These are phyloP conservation scores for Thymus mandschuricus DNA, from an alignment of 257 asterid genomes.

Conservation along the genomic window DNA sequence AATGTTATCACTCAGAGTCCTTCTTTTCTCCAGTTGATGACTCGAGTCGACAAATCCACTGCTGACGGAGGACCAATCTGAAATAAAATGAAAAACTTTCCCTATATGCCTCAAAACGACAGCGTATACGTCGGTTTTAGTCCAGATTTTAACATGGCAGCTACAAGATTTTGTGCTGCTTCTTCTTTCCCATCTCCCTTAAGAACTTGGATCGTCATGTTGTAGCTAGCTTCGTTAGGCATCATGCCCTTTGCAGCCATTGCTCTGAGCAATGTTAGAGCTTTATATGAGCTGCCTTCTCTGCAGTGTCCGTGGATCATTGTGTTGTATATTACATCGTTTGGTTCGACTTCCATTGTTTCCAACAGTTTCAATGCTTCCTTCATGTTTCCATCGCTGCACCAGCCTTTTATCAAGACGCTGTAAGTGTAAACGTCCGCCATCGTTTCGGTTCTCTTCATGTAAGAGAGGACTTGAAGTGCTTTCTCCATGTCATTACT, in stretches of 20 bases:
- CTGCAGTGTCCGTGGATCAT: conserved; percentile 71
- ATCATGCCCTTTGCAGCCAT: conserved; percentile 62
- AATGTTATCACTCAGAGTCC: background rate
- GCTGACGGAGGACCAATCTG: conserved; percentile 6
- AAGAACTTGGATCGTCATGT: conserved; percentile 62
- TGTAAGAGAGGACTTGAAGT: conserved; percentile 48
- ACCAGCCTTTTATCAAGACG: conserved; percentile 72
- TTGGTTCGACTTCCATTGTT: conserved; percentile 57
- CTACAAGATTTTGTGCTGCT: conserved; percentile 50
- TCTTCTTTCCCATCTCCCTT: conserved; percentile 55
- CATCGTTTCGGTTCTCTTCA: conserved; percentile 51
- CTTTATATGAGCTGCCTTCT: conserved; percentile 70
- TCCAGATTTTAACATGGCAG: conserved; percentile 60
- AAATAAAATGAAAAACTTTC: conserved; percentile 17
- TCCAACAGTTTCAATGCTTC: conserved; percentile 69
- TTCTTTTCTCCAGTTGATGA: conserved; percentile 16
- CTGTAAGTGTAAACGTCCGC: conserved; percentile 72
- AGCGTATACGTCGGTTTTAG: conserved; percentile 44
- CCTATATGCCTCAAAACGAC: conserved; percentile 34
- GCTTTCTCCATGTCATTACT: conserved; percentile 68
- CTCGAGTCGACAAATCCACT: background rate
- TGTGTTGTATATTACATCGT: conserved; percentile 63
- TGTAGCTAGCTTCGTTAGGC: conserved; percentile 70
- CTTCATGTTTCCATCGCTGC: conserved; percentile 70
- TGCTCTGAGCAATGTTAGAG: conserved; percentile 57